Conservation (phyloP, 164 flowering plant genomes). For the Houttuynia cordata region DNA sequence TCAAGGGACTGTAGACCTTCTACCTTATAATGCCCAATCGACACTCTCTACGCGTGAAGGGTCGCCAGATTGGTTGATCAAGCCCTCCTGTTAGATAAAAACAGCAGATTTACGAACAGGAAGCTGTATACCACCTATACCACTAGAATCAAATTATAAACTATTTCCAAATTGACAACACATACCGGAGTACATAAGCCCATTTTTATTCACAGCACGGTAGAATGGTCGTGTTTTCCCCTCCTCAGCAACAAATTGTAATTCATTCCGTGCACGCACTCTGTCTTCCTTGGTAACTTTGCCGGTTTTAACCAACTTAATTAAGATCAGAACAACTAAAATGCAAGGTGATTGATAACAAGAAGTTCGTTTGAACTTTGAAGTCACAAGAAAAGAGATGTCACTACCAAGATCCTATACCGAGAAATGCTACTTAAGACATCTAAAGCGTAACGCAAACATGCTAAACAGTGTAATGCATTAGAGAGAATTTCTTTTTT, state of each 20-base stretch:
- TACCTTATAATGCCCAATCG: conserved; percentile 91
- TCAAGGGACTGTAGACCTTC: conserved; percentile 80
- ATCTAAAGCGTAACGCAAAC: background rate
- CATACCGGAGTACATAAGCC: conserved; percentile 93
- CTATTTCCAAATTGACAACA: background rate
- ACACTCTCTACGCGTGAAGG: conserved; percentile 67
- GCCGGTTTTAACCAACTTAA: conserved; percentile 63
- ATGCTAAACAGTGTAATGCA: background rate
- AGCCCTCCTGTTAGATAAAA: conserved; percentile 60
- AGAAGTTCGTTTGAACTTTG: background rate
- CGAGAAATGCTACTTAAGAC: background rate
- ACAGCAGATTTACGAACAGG: background rate
- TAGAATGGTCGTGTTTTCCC: conserved; percentile 65
- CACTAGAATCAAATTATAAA: background rate
- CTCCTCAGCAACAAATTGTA: conserved; percentile 59
- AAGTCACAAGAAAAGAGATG: background rate
- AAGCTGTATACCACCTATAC: background rate
- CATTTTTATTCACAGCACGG: conserved; percentile 58
- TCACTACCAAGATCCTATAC: background rate
- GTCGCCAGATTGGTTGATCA: conserved; percentile 61
- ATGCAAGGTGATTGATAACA: background rate
- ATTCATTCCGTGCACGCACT: conserved; percentile 67
- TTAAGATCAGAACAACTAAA: background rate
- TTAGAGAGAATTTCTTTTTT: too few relatives aligned
- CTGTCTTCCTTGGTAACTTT: conserved; percentile 58